A percentile compares a stretch with the other conserved stretches of the same genome.
These are phyloP conservation scores for Blastosporella zonata DNA, from an alignment of 1,284 basidiomycete genomes.

Conservation along the genomic window DNA sequence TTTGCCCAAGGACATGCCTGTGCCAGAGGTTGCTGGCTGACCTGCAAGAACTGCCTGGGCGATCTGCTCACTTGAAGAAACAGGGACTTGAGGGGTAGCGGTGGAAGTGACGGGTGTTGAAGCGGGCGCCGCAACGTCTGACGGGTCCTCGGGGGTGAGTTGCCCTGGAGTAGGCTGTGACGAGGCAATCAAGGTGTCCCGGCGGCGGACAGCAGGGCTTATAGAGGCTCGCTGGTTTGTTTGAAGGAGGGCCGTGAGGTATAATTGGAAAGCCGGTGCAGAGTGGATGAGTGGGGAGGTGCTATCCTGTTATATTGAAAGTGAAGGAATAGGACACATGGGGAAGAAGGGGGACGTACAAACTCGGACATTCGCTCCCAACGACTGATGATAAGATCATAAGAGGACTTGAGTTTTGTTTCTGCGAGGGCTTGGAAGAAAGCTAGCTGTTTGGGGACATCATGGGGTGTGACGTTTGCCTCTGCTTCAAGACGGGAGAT, in stretches of 20 bases:
- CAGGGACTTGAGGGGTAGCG: conserved; percentile 6
- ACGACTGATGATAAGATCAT: conserved; percentile 67
- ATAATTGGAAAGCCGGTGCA: conserved; percentile 67
- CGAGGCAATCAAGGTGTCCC: conserved; percentile 59
- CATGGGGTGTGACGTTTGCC: conserved; percentile 67
- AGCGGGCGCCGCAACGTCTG: conserved; percentile 21
- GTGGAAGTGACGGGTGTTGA: conserved; percentile 8
- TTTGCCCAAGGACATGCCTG: conserved; percentile 37
- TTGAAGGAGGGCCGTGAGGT: conserved; percentile 65
- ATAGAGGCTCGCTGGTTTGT: conserved; percentile 57
- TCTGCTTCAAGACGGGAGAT: conserved; percentile 72
- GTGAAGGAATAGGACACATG: conserved; percentile 11
- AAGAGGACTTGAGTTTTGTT: conserved; percentile 62
- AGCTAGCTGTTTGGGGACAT: conserved; percentile 64
- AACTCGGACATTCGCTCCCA: conserved; percentile 82
- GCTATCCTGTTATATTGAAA: conserved; percentile 45
- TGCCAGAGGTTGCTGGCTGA: conserved; percentile 22
- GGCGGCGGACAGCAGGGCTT: conserved; percentile 57
- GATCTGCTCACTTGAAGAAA: conserved; percentile 40
- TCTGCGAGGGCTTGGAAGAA: conserved; percentile 66
- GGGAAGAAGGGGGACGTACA: conserved; percentile 43
- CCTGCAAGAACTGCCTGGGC: conserved; percentile 55
- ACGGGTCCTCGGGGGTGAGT: conserved; percentile 1
- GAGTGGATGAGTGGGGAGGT: conserved; percentile 65
- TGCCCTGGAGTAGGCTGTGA: conserved; percentile 15